These are phyloP conservation scores for Malus asiatica DNA, from an alignment of 306 rosid species.

Conservation along the genomic window DNA sequence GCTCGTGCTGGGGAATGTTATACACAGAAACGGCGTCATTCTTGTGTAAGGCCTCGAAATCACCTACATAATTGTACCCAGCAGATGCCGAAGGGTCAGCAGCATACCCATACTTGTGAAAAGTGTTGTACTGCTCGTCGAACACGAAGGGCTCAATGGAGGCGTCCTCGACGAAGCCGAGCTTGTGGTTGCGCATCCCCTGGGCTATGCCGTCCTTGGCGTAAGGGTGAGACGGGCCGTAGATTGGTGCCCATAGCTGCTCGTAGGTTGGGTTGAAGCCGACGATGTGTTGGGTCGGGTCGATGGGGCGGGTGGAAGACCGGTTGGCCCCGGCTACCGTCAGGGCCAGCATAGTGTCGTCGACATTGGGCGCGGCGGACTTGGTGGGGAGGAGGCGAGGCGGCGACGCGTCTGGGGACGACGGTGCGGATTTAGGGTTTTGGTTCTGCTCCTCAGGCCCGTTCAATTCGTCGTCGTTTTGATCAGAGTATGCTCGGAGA, in stretches of 20 bases:
- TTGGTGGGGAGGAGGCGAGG: slow-evolving; percentile 67
- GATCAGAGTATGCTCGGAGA: slow-evolving; percentile 49
- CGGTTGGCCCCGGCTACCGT: slow-evolving; percentile 39
- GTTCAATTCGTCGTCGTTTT: slow-evolving; percentile 29
- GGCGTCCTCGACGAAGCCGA: slow-evolving; percentile 88
- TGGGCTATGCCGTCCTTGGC: slow-evolving; percentile 91
- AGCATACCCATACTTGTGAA: slow-evolving; percentile 79
- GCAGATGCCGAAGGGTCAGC: slow-evolving; percentile 85
- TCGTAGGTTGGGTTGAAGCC: slow-evolving; percentile 83
- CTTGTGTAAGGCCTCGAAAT: slow-evolving; percentile 45
- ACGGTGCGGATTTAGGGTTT: slow-evolving; percentile 37
- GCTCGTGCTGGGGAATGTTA: slow-evolving; percentile 69
- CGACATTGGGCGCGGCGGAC: slow-evolving; percentile 75
- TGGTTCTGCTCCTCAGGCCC: slow-evolving; percentile 8
- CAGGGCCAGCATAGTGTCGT: slow-evolving; percentile 85
- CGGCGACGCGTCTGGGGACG: slow-evolving; percentile 57
- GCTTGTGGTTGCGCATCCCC: slow-evolving; percentile 96
- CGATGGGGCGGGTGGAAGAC: slow-evolving; percentile 49
- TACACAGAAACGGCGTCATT: slow-evolving; percentile 73
- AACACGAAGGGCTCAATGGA: slow-evolving; percentile 72
- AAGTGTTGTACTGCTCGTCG: slow-evolving; percentile 93
- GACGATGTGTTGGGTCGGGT: slow-evolving; percentile 67
- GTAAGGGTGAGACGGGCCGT: slow-evolving; percentile 88
- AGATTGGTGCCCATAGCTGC: slow-evolving; percentile 89
- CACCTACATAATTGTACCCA: slow-evolving; percentile 67